Base-by-base conservation (phyloP, 306 rosid species). In the Vicia sativa region DNA sequence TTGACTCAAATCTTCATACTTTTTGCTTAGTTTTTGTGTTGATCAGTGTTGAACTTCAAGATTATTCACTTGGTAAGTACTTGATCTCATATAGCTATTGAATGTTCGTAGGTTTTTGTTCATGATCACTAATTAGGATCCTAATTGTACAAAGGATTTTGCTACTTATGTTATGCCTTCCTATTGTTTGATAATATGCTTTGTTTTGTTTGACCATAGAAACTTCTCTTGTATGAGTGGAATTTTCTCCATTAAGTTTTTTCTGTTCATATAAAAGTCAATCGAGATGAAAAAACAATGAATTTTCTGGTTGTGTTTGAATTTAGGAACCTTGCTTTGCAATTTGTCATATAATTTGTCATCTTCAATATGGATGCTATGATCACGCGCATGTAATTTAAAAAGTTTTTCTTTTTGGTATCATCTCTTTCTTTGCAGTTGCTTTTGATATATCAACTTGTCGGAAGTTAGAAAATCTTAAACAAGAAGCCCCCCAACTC, bases 1-100 rank as follows among this genome's bases (percentile, higher is more conserved):
- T 77, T 84, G 84, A 48, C 13, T 39, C 74, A 46, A 72, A 70
- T 59, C 34, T 61, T 41, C 57, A 75, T 18, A 74, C 80, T 75
- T 14, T 80, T 82, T 80, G 58, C 77, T 80, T 31, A 67, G 41
- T 65, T n/a, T 58, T 63, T 43, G 45, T 57, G 55, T 72, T 62
- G 64, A 75, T 74, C 55, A 62, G 46, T 46, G 60, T 38, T 53
- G 46, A 59, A 45, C 64, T 38, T 56, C 73, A 43, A 50, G 21
- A 75, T 73, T 77, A 65, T 81, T 74, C 39, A 8, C 70, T 68
- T 55, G 79, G 91, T 86, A 37, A 81, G 82, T 45, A 70, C 48
- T 70, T 79, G 78, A 79, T 81, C 79, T 78, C 13, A 14, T 19
- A 1, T 72, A 52, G 43, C 18, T 54, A 11, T 52, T n/a, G 23